Evolutionary conservation across 1,284 basidiomycete species (phyloP).

Genomic region (Tausonia pullulans): DNA sequence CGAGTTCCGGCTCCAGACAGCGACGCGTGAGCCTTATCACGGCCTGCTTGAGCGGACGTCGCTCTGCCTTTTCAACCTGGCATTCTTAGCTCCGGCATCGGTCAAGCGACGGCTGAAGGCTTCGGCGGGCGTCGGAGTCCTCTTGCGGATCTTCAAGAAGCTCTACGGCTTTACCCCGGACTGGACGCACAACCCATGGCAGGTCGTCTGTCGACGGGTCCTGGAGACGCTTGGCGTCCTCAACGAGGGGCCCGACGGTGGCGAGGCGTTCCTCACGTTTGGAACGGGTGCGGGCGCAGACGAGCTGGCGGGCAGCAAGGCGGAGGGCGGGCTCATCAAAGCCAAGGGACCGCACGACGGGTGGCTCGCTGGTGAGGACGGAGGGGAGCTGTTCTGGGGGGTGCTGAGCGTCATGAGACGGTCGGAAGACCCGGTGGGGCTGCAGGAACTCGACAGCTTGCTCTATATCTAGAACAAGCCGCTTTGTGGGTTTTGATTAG

Average conservation of each 20-base stretch:
- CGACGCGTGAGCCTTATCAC: conserved; percentile 45
- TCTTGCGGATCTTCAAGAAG: conserved; percentile 38
- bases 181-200: conserved; percentile 45
- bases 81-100: conserved; percentile 65
- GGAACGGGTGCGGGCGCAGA: too few relatives aligned
- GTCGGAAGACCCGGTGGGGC: too few relatives aligned
- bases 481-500: too few relatives aligned
- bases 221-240: conserved; percentile 75
- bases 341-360: too few relatives aligned
- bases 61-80: conserved; percentile 75
- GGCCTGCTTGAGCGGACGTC: conserved; percentile 67
- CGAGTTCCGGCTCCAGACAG: conserved; percentile 17
- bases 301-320: too few relatives aligned
- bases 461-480: too few relatives aligned
- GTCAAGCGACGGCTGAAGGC: conserved; percentile 53
- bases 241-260: conserved; percentile 63
- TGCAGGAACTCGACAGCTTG: too few relatives aligned
- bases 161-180: conserved; percentile 34
- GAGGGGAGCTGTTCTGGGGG: too few relatives aligned
- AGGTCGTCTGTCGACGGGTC: conserved; percentile 57
- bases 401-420: too few relatives aligned
- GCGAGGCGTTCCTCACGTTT: conserved; percentile 40
- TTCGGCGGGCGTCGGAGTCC: conserved; percentile 21
- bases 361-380: too few relatives aligned
- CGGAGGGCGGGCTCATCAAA: too few relatives aligned